A percentile compares a stretch with the other conserved stretches of the same genome.
phyloP scores from a whole-genome alignment of 495 filamentous ascomycete genomes.

The Venustampulla echinocandica region DNA sequence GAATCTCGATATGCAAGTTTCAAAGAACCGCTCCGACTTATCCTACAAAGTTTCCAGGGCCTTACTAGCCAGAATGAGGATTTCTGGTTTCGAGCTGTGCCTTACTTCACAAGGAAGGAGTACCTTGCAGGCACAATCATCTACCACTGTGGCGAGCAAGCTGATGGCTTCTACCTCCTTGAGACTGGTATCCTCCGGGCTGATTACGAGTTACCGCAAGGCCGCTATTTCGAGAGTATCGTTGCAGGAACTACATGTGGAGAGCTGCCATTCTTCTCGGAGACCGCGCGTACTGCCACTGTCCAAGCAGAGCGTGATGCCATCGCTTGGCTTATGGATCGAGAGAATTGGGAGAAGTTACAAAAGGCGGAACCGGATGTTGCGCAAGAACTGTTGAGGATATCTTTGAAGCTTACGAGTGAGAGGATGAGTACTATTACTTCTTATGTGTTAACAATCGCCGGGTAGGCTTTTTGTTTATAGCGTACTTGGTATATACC shows the following conservation, averaged over 20 bases:
- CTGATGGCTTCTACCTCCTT: conserved; percentile 81
- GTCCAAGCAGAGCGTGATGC: conserved; percentile 74
- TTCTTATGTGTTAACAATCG: conserved; percentile 41
- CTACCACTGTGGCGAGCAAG: conserved; percentile 61
- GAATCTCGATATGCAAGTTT: conserved; percentile 66
- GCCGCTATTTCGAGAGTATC: conserved; percentile 80
- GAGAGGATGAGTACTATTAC: conserved; percentile 90
- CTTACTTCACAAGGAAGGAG: conserved; percentile 60
- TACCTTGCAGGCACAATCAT: conserved; percentile 62
- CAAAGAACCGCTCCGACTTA: conserved; percentile 79
- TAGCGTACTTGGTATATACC: not conserved
- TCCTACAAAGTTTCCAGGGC: conserved; percentile 86
- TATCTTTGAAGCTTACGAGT: conserved; percentile 78
- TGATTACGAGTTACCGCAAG: conserved; percentile 85
- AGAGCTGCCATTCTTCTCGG: conserved; percentile 90
- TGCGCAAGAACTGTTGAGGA: conserved; percentile 72
- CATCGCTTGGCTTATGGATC: conserved; percentile 72
- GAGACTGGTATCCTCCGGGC: conserved; percentile 81
- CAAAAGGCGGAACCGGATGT: conserved; percentile 63
- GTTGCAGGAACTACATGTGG: conserved; percentile 92
- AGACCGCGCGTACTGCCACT: conserved; percentile 77
- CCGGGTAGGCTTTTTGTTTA: conserved; percentile 11
- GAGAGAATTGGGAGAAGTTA: conserved; percentile 58
- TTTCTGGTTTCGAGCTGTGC: conserved; percentile 77
- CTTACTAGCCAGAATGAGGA: conserved; percentile 78